Evolutionary conservation across 2,329 filamentous ascomycete species (phyloP), one percentile per base, ranked within the genome.

Genomic region (Balansia obtecta): DNA sequence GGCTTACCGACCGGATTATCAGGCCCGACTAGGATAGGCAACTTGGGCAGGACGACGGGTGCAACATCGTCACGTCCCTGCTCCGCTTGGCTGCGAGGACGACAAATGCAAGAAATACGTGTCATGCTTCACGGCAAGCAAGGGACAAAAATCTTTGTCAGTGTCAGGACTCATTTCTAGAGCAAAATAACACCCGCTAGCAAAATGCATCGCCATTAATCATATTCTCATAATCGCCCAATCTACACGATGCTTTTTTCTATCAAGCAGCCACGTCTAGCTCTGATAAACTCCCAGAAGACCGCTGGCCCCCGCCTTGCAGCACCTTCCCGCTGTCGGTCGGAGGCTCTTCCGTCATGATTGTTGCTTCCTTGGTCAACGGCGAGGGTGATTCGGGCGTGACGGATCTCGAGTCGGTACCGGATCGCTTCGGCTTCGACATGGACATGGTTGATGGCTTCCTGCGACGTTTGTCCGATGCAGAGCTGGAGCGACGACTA

Each of bases 341-440:
- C n/a, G n/a, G 46, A 6, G 55, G 54, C 4, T 54, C 52, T 11
- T 58, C 56, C 18, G 52, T 54, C 45, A 8, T 45, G 12, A 44
- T 27, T 3, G 65, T 74, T 53, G 69, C 74, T 56, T 75, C 75
- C 48, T 66, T 68, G 7, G 74, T 71, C 52, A 80, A 60, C 3
- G 76, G 77, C 3, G 76, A 79, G 4, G 76, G 67, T 16, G 69
- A 68, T 41, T 80, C 77, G 1, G 76, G 77, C 3, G 76, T 79
- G 2, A 75, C 68, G 4, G 75, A 79, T 47, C 76, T 64, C 4
- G 72, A 73, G 45, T 79, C 75, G 4, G 66, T 64, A 0, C 67
- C 67, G 0, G 71, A 63, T 34, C 74, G 67, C 58, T 69, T 74
- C 16, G 70, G 57, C 53, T 68, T 70, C 22, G 69, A 63, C 32